Conservation (phyloP, 2,329 filamentous ascomycete genomes). For the Zopfia rhizophila region DNA sequence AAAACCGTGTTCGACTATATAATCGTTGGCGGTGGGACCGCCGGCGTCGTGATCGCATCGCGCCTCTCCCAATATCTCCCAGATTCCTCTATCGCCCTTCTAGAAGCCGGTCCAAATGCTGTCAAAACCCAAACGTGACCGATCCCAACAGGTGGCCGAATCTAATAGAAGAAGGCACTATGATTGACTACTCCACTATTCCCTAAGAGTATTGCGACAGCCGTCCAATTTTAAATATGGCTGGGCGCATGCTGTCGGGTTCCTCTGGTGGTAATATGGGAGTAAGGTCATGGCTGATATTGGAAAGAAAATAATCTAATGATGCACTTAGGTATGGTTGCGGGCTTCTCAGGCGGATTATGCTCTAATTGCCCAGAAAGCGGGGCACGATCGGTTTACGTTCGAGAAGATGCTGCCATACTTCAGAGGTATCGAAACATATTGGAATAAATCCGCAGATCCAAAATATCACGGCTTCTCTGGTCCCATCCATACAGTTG, state of each 20-base stretch:
- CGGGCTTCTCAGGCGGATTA: conserved; percentile 25
- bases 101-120: conserved; percentile 30
- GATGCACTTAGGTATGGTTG: conserved; percentile 31
- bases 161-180: conserved; percentile 17
- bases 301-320: too few species aligned
- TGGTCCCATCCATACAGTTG: conserved; percentile 27
- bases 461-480: conserved; percentile 26
- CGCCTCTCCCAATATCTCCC: conserved; percentile 28
- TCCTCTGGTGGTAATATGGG: conserved; percentile 27
- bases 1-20: conserved; percentile 35
- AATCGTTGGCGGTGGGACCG: conserved; percentile 39
- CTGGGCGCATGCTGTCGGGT: conserved; percentile 28
- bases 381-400: conserved; percentile 21
- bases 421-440: conserved; percentile 23
- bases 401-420: conserved; percentile 29
- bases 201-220: conserved; percentile 26
- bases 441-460: conserved; percentile 21
- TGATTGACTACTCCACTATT: conserved; percentile 27
- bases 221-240: conserved; percentile 22
- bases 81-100: conserved; percentile 13
- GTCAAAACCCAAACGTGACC: conserved; percentile 22
- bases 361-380: conserved; percentile 23
- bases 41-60: conserved; percentile 32
- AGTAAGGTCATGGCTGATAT: too few species aligned
- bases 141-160: conserved; percentile 13